phyloP scores from a whole-genome alignment of 768 basidiomycete species.

The Collybiopsis confluens region DNA sequence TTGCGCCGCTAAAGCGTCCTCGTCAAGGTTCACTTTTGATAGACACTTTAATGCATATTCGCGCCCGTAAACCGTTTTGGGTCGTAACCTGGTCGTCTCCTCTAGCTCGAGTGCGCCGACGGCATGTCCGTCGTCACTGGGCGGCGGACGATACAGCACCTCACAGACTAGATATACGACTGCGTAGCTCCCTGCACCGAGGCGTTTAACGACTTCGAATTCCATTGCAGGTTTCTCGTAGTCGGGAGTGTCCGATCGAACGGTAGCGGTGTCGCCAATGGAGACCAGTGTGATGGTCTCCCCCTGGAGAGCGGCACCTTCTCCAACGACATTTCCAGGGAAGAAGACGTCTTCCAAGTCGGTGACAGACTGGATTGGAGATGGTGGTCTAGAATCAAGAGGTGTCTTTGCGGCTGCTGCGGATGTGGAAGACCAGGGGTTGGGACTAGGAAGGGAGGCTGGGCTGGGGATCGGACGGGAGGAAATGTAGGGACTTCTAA shows the following conservation, averaged over 20 bases:
- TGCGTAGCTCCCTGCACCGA: constrained; percentile 89
- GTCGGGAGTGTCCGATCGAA: constrained; percentile 24
- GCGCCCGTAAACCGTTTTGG: constrained; percentile 58
- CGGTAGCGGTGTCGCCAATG: constrained; percentile 29
- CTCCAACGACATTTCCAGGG: constrained; percentile 71
- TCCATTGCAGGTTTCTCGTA: constrained; percentile 51
- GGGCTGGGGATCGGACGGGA: constrained; percentile 27
- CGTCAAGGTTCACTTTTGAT: constrained; percentile 89
- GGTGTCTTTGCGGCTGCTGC: constrained; percentile 25
- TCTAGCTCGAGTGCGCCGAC: constrained; percentile 55
- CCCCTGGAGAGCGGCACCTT: constrained; percentile 62
- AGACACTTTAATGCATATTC: constrained; percentile 96
- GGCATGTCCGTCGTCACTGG: constrained; percentile 54
- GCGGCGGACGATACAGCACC: constrained; percentile 45
- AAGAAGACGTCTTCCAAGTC: constrained; percentile 58
- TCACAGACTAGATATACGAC: constrained; percentile 91
- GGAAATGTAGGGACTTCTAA: constrained; percentile 36
- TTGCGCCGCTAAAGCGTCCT: constrained; percentile 84
- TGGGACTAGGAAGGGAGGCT: constrained; percentile 15
- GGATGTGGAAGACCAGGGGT: constrained; percentile 21
- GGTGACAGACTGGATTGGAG: constrained; percentile 24
- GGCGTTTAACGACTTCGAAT: constrained; percentile 80
- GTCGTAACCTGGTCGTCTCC: constrained; percentile 24
- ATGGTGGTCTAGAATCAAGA: constrained; percentile 21
- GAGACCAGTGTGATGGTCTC: constrained; percentile 61